Base-by-base conservation (phyloP, 495 filamentous ascomycete species). In the Copromyces sp. region DNA sequence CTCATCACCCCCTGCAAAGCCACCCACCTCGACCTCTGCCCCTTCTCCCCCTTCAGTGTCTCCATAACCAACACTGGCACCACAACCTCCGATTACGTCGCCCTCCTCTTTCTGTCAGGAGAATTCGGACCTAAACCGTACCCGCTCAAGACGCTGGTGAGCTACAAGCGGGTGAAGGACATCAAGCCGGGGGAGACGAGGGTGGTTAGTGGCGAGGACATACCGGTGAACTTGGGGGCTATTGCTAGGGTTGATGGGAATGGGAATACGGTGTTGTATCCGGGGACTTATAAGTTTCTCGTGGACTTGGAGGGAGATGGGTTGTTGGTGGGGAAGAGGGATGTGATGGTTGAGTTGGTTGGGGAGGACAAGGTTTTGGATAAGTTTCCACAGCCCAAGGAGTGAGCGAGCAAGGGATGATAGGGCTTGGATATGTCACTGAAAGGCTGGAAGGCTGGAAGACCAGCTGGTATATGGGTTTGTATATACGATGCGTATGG, bases 121-220 rank as follows among this genome's bases (percentile, higher is more conserved):
- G 81, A 79, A 4, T 81, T 83, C 68, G 90, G 90, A 0, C 89
- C 88, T 3, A 73, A 74, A 41, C 89, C 89, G 1, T 81, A 87
- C 59, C 89, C 89, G 3, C 87, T 86, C 69, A 91, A 91, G 75
- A 83, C 84, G 75, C 81, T 91, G 3, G 86, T 87, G 4, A 83
- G 84, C 0, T 91, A 89, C 70, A 82, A 86, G 39, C 83, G 90
- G 2, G 74, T 90, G 0, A 78, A 80, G 11, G 74, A 69, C 3
- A 77, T 92, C 69, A 71, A 82, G 37, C 74, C 84, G 0, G 83
- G 83, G 1, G 53, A 78, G 14, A 77, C 80, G 1, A 72, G 76
- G 59, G 82, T 74, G 1, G 80, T 85, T 37, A 79, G 61, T 6
- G 77, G 91, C 32, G 83, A 83, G 5, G 72, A 91, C 41, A 86